Base-by-base conservation (phyloP, 305 asterid genomes). In the Fraxinus velutina region DNA sequence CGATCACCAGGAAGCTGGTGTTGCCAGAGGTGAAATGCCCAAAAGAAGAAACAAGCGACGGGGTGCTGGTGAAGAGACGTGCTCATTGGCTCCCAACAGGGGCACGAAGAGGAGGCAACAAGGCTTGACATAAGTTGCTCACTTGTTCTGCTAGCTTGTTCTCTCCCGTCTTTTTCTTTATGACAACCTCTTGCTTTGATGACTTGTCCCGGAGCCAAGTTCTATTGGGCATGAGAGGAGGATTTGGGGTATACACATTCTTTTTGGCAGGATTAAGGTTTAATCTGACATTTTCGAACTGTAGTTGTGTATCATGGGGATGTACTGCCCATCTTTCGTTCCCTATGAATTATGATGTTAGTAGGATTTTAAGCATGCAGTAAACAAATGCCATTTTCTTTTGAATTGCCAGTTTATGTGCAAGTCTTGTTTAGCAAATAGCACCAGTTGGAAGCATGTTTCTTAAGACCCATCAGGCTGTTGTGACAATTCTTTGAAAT, bases 1-100 rank as follows among this genome's bases (percentile, higher is more conserved):
- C 9, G 44, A 71, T 42, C 42, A 39, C 15, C 79, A 60, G 34
- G 84, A 12, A 21, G 52, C 79, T 70, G 74, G 74, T 19, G 30
- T 19, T 15, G 79, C 82, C n/a, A 37, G 64, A 64, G 73, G 68
- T 27, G 81, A 76, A 2, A 80, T 57, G 76, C 82, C 83, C 5
- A 84, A 70, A 86, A 80, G 82, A 78, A 12, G 27, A 57, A 27
- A 81, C 76, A 74, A 36, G 55, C 39, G 30, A 75, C 70, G 36
- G 75, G 55, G 27, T n/a, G 78, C 74, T 60, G 84, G 34, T 32
- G 85, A 68, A 37, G 82, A 62, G 29, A 10, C 50, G 6, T 15
- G 52, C 64, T 27, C 29, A 52, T 17, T 78, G 76, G 81, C 75
- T 52, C 70, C 77, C 36, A 34, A 79, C 37, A 57, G 66, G 34